Evolutionary conservation across 2,329 filamentous ascomycete genomes (phyloP).

Genomic region (Rachicladosporium sp.): DNA sequence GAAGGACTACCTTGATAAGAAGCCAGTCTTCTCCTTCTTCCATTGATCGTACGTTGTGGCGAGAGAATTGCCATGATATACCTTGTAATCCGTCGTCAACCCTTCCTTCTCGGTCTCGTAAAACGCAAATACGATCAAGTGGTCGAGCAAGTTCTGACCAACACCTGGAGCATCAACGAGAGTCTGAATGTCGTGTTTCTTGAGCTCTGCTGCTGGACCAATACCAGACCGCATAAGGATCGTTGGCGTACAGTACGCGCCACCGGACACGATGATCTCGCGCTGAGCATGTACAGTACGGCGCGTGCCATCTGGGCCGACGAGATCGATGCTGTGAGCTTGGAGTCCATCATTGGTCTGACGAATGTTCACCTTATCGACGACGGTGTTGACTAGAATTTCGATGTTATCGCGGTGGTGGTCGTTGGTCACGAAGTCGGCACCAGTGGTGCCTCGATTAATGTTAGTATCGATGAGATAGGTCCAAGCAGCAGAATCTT

Average conservation of each 20-base stretch:
- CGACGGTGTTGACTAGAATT: slow-evolving; percentile 29
- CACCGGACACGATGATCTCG: slow-evolving; percentile 34
- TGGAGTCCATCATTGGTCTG: slow-evolving; percentile 39
- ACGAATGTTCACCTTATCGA: slow-evolving; percentile 49
- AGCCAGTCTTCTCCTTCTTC: slow-evolving; percentile 46
- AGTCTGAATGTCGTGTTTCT: slow-evolving; percentile 39
- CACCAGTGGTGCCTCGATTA: slow-evolving; percentile 42
- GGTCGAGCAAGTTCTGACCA: slow-evolving; percentile 38
- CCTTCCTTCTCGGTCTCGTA: slow-evolving; percentile 44
- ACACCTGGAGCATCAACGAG: slow-evolving; percentile 48
- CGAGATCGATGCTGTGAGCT: slow-evolving; percentile 31
- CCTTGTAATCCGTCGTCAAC: slow-evolving; percentile 44
- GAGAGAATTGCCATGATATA: slow-evolving; percentile 35
- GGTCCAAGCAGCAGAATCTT: too few relatives aligned
- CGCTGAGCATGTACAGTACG: slow-evolving; percentile 27
- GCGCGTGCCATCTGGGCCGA: slow-evolving; percentile 28
- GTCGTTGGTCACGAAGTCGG: slow-evolving; percentile 38
- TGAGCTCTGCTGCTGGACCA: slow-evolving; percentile 41
- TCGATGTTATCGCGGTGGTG: slow-evolving; percentile 33
- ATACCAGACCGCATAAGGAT: slow-evolving; percentile 51
- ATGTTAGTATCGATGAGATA: too few relatives aligned
- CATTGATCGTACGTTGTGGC: slow-evolving; percentile 35
- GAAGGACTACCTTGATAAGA: slow-evolving; percentile 31
- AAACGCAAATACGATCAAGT: slow-evolving; percentile 40
- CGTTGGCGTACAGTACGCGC: slow-evolving; percentile 50